These are phyloP conservation scores for Diphasiastrum complanatum DNA, from an alignment of 83 land plant genomes.

Conservation along the genomic window DNA sequence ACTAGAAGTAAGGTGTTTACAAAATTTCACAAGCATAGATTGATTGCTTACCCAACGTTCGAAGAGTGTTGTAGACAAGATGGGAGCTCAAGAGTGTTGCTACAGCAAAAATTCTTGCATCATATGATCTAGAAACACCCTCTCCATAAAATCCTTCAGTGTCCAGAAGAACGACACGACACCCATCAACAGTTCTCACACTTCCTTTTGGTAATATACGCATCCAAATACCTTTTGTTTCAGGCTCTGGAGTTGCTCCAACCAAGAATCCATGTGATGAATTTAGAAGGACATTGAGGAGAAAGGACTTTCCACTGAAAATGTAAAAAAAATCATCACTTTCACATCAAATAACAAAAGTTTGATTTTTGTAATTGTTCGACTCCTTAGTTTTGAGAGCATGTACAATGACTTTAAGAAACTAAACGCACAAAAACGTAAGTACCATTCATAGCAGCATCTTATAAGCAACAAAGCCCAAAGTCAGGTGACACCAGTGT, in stretches of 20 bases:
- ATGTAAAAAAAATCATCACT: not conserved
- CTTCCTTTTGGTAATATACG: conserved; percentile 31
- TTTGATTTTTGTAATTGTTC: not conserved
- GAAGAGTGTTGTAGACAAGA: conserved; percentile 43
- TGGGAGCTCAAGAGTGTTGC: conserved; percentile 45
- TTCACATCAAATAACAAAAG: not conserved
- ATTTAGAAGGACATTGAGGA: conserved; percentile 41
- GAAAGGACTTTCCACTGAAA: conserved; percentile 44
- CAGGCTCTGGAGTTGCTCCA: conserved; percentile 43
- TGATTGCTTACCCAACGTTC: conserved; percentile 37
- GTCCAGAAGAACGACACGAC: conserved; percentile 30
- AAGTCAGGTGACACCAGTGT: too few species aligned
- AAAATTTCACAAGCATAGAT: not conserved
- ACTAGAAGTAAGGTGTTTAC: too few species aligned
- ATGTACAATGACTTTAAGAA: too few species aligned
- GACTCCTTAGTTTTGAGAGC: not conserved
- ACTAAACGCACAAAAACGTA: too few species aligned
- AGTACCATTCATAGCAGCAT: too few species aligned
- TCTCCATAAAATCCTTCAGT: conserved; percentile 50
- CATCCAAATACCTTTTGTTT: conserved; percentile 47
- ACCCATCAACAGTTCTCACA: conserved; percentile 28
- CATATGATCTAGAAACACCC: conserved; percentile 39
- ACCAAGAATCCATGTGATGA: conserved; percentile 43
- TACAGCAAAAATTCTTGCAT: conserved; percentile 45
- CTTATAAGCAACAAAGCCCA: too few species aligned